Evolutionary conservation across 441 rosid species (phyloP), one percentile per base, ranked within the genome.

Genomic region (Syzygium malaccense): DNA sequence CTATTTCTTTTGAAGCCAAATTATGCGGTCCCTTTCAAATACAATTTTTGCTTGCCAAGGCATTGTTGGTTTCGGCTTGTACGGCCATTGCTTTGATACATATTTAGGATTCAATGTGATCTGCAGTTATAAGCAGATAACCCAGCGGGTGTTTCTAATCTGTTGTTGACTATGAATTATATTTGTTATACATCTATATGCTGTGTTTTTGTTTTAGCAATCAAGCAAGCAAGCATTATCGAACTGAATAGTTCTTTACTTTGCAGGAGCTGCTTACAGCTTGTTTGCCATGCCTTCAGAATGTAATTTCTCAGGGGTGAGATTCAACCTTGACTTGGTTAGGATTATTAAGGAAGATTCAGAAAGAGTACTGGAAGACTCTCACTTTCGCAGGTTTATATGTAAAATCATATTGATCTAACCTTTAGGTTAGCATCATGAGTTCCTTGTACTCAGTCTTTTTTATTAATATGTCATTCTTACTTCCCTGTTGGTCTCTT

Each of bases 301-400:
- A 93, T 97, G 99, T 94, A 98, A 97, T 94, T 98, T 98, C 95
- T 94, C 98, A n/a, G 99, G 99, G 87, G 88, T 93, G 90, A 95
- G 97, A 86, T 98, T 97, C 91, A 93, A 91, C 90, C 96, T 93
- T 85, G 96, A 95, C 90, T 90, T 97, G 92, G 98, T 96, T 91
- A 96, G 95, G 60, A 91, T 90, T 88, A 87, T 96, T 54, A 96
- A 96, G 94, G 94, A 95, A 93, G 93, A 93, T 86, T 51, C 94
- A 4, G 94, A 91, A 91, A 92, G 86, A 53, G 66, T 93, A 89
- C 92, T 95, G 88, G 92, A 89, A 90, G 94, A 91, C 90, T 94
- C 98, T 90, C 93, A 93, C 64, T 91, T 90, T 92, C 55, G 88
- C 94, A 93, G 91, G 99, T 98, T 92, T 87, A 95, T 89, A 83